Evolutionary conservation across 345 rosid species (phyloP), one percentile per base, ranked within the genome.

Genomic region (Hibiscus trionum): DNA sequence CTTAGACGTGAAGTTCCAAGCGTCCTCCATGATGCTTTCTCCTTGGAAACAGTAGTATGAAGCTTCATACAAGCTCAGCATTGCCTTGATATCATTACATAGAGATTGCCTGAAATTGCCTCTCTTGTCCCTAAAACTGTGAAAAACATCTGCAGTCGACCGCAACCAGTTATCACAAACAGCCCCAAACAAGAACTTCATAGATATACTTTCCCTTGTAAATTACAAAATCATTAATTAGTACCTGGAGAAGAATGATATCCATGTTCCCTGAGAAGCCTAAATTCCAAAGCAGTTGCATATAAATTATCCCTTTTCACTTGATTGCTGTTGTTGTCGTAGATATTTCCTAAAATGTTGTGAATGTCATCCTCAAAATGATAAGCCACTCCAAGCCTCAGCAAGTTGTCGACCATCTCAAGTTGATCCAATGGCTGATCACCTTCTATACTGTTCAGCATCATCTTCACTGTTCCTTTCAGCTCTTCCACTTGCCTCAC

Each of bases 191-290:
- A 52, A 16, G 19, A 56, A 16, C 4, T 52, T 4, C 19, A 52
- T 2, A 52, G 16, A 10, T 21, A 21, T 21, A 21, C 21, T 52
- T 52, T 52, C 19, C 56, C 2, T 52, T 4, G 19, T 16, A 52
- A 3, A 56, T 21, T 17, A 55, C 10, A 1, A 17, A n/a, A 52
- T 12, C 16, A 7, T 4, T 59, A 7, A 7, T 4, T 59, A 7
- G 33, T 59, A 27, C 37, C 63, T 27, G 63, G n/a, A 1, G 39
- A 60, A 29, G 64, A 60, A 14, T 60, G 64, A 15, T 29, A 60
- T 60, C 64, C 64, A 60, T 60, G 19, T 60, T 29, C 39, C 39
- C 64, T 60, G 17, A 29, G 64, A 19, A 60, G 64, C 42, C 64
- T 60, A 60, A 60, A 60, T 60, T 60, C 39, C 42, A 29, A 29